These are phyloP conservation scores for Vanrija pseudolonga DNA, from an alignment of 1,284 basidiomycete genomes.

Conservation along the genomic window DNA sequence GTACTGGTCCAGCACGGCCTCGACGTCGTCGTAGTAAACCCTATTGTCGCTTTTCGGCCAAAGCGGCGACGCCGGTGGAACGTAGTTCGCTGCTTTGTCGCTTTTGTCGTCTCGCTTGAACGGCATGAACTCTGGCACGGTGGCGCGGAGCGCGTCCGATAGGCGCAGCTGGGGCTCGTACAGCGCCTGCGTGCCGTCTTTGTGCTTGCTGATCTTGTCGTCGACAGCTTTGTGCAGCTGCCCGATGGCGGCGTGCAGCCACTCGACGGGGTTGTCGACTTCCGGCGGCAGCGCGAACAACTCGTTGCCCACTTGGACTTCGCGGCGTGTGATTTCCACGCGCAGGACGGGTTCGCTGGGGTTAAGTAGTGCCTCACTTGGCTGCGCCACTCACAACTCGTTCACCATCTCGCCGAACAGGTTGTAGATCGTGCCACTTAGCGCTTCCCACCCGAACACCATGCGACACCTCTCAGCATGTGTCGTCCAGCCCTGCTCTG, in stretches of 20 bases:
- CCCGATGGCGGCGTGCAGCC: slow-evolving; percentile 9
- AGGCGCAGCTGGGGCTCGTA: slow-evolving; percentile 6
- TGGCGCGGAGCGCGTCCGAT: background rate
- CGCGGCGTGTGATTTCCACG: background rate
- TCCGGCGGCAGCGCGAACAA: background rate
- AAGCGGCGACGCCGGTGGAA: background rate
- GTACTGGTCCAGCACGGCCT: background rate
- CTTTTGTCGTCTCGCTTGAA: slow-evolving; percentile 4
- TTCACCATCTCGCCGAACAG: background rate
- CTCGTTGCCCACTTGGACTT: background rate
- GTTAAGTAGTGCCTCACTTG: background rate
- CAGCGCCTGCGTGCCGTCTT: background rate
- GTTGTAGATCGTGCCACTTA: background rate
- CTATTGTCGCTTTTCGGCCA: background rate
- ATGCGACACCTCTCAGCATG: background rate
- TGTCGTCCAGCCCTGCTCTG: slow-evolving; percentile 6
- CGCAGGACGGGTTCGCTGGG: background rate
- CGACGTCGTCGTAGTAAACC: background rate
- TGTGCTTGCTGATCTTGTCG: background rate
- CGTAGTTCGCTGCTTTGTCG: background rate
- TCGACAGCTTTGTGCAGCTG: background rate
- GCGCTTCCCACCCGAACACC: background rate
- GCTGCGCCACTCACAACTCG: background rate
- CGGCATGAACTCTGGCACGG: slow-evolving; percentile 12
- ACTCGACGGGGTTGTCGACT: slow-evolving; percentile 10